Conservation (phyloP, 768 basidiomycete genomes). For the Mycena olivaceomarginata region DNA sequence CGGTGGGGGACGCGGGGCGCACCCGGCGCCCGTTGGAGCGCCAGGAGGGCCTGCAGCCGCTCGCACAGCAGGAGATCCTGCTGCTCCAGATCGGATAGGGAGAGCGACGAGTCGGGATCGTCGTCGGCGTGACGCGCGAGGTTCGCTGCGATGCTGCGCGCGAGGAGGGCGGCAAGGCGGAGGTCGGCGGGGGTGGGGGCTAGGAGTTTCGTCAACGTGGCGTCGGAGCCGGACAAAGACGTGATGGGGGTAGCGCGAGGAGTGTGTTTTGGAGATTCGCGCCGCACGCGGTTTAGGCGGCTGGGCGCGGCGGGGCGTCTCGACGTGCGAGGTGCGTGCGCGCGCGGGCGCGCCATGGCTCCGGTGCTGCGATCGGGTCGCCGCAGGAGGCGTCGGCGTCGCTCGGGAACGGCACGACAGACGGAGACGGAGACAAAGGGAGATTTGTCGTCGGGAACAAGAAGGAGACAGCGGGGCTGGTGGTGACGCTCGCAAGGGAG, state of each 20-base stretch:
- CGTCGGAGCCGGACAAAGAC: too few species aligned
- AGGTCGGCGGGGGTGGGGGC: constrained; percentile 5
- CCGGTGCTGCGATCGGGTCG: too few species aligned
- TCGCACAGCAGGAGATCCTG: constrained; percentile 23
- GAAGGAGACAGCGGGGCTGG: not conserved
- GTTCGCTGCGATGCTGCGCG: constrained; percentile 27
- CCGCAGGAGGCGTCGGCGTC: too few species aligned
- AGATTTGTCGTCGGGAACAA: not conserved
- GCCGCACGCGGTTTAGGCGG: not conserved
- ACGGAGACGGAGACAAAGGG: constrained; percentile 1
- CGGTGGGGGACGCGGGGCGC: constrained; percentile 15
- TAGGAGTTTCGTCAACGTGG: too few species aligned
- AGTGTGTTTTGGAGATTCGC: not conserved
- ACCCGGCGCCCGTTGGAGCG: constrained; percentile 1
- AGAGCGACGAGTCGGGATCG: not conserved
- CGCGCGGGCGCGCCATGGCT: constrained; percentile 13
- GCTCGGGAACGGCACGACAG: constrained; percentile 23
- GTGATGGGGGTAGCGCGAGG: not conserved
- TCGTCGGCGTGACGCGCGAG: not conserved
- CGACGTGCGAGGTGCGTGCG: constrained; percentile 37
- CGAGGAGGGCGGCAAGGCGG: constrained; percentile 25
- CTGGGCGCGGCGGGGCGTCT: constrained; percentile 25
- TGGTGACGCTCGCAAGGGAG: too few species aligned
- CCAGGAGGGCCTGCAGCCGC: constrained; percentile 22
- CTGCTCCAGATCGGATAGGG: not conserved